Percentiles rank a stretch among this genome's conserved stretches.
phyloP scores from a whole-genome alignment of 192 early-diverging fungal species.

The Backusella australiensis region DNA sequence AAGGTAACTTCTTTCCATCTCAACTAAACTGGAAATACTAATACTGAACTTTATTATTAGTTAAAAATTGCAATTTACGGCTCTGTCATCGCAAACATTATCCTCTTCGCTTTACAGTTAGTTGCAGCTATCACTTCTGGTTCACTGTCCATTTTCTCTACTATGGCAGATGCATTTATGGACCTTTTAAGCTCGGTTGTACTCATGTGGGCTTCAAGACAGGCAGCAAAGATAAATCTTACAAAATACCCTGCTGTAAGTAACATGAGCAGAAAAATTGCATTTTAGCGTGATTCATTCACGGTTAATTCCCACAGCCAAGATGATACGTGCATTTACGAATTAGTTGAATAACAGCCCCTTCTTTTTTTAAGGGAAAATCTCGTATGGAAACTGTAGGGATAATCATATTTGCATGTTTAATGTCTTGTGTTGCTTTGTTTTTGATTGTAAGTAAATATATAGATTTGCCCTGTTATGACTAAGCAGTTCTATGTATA shows the following conservation, averaged over 20 bases:
- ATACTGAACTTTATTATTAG: constrained; percentile 11
- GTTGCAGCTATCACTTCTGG: constrained; percentile 73
- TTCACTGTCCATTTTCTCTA: constrained; percentile 75
- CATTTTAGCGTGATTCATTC: background rate
- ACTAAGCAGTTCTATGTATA: background rate
- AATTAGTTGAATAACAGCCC: background rate
- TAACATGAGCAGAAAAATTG: background rate
- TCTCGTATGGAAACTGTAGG: constrained; percentile 75
- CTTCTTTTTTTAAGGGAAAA: constrained; percentile 49
- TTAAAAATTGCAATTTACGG: constrained; percentile 68
- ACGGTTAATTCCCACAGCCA: background rate
- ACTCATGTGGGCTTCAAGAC: constrained; percentile 58
- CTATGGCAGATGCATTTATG: constrained; percentile 82
- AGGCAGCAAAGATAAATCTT: constrained; percentile 58
- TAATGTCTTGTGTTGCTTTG: constrained; percentile 75
- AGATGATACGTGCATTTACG: background rate
- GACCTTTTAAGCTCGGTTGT: constrained; percentile 69
- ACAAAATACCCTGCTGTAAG: constrained; percentile 70
- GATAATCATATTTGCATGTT: constrained; percentile 73
- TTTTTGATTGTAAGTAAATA: constrained; percentile 56
- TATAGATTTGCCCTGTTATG: background rate
- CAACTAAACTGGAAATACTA: background rate
- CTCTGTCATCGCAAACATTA: constrained; percentile 63
- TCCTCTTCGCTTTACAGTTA: constrained; percentile 65
- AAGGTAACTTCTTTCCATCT: constrained; percentile 27